Evolutionary conservation across 163 green algal genomes (phyloP).

Genomic region (Chlamydomonas reinhardtii): DNA sequence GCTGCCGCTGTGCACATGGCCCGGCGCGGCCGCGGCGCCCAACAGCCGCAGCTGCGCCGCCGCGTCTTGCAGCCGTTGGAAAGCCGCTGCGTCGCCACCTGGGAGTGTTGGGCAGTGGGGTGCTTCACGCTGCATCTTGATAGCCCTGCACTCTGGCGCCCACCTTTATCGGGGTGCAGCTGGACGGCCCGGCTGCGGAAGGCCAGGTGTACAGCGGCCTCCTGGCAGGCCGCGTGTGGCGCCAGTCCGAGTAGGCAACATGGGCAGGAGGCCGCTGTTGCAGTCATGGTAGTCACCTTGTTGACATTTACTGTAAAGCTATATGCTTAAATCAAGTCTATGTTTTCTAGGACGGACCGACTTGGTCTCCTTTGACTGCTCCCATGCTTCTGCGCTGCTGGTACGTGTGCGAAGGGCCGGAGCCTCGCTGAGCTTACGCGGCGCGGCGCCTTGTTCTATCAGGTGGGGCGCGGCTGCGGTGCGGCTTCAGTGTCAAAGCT

Average conservation of each 20-base stretch:
- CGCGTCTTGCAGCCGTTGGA: constrained; percentile 30
- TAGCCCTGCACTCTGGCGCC: not conserved
- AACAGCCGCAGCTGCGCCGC: not conserved
- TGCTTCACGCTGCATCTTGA: not conserved
- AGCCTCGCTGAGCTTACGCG: not conserved
- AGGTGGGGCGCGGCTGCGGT: not conserved
- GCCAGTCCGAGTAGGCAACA: constrained; percentile 1
- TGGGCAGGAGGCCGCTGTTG: not conserved
- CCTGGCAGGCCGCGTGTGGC: not conserved
- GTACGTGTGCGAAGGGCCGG: not conserved
- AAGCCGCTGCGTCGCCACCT: not conserved
- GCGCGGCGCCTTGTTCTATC: constrained; percentile 6
- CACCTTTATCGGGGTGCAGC: constrained; percentile 31
- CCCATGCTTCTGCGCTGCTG: too few species aligned
- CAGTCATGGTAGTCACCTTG: not conserved
- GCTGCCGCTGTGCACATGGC: not conserved
- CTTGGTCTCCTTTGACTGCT: too few species aligned
- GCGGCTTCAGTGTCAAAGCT: too few species aligned
- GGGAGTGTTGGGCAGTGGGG: not conserved
- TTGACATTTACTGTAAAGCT: too few species aligned
- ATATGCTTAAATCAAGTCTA: too few species aligned
- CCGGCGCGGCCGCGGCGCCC: not conserved
- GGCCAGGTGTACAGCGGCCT: not conserved
- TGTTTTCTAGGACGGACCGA: not conserved
- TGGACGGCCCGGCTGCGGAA: not conserved